These are phyloP conservation scores for Cerioporus squamosus DNA, from an alignment of 1,284 basidiomycete species.

Conservation along the genomic window DNA sequence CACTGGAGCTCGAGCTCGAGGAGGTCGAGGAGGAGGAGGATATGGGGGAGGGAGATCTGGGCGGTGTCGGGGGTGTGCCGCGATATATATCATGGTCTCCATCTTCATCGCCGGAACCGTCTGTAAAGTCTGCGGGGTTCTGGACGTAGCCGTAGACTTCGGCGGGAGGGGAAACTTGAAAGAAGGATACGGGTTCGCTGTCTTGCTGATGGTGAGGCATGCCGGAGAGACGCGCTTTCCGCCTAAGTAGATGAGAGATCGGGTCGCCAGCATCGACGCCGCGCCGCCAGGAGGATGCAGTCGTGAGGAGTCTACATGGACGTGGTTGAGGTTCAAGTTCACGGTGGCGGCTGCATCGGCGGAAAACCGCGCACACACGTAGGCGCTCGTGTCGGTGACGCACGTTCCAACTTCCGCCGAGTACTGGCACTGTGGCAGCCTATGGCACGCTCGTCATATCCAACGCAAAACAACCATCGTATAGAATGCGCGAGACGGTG, in stretches of 20 bases:
- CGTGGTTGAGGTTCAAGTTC: constrained; percentile 7
- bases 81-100: constrained; percentile 62
- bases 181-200: constrained; percentile 11
- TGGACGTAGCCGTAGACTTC: constrained; percentile 27
- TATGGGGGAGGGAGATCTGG: constrained; percentile 34
- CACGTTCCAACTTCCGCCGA: no score
- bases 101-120: constrained; percentile 34
- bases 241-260: not conserved
- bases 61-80: constrained; percentile 45
- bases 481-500: not conserved
- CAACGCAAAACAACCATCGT: not conserved
- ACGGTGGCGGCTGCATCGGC: constrained; percentile 1
- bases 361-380: constrained; percentile 4
- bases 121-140: constrained; percentile 15
- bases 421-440: no score
- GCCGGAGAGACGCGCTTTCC: constrained; percentile 4
- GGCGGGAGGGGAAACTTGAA: constrained; percentile 15
- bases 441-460: not conserved
- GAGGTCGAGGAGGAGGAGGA: constrained; percentile 41
- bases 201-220: constrained; percentile 16
- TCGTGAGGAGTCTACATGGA: constrained; percentile 21
- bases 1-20: constrained; percentile 37
- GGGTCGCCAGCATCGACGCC: constrained; percentile 19
- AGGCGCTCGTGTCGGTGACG: constrained; percentile 5
- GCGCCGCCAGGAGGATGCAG: constrained; percentile 5